Evolutionary conservation across 768 basidiomycete species (phyloP), one percentile per base, ranked within the genome.

Genomic region (Collybiopsis luxurians): DNA sequence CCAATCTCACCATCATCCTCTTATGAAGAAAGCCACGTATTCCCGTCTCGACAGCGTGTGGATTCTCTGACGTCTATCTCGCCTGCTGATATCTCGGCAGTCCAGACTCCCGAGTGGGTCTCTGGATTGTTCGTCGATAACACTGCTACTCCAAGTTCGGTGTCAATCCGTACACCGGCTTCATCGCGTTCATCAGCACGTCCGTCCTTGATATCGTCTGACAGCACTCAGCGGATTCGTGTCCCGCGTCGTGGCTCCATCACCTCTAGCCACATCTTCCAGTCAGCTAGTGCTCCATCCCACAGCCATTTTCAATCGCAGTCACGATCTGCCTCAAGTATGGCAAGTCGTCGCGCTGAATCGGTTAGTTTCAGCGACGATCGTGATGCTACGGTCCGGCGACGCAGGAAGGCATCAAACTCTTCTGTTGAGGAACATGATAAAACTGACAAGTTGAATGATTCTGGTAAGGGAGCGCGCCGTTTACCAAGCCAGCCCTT

Each of bases 271-370:
- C 79, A 81, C 36, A 71, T 85, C 53, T 89, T 91, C 73, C 82
- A 82, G 53, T 86, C 88, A 11, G 80, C 87, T 10, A 89, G 87
- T 60, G 89, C 89, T 0, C 89, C 89, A 19, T 76, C 85, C 51
- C 71, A 75, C 55, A 69, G 75, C 6, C 80, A 84, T 48, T 68
- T 75, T 2, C 77, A 81, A 51, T 70, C 74, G 26, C 72, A 84
- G 64, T 70, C 82, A 40, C 78, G 90, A 31, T 69, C 78, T 15
- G 34, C 54, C 10, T 55, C 54, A 27, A 46, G 44, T 90, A 87
- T 75, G 85, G 79, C 67, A 21, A 54, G 54, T 50, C 80, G 84
- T 47, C 80, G 85, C 27, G 83, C 86, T 54, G 88, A 86, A 64
- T 87, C 86, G 13, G 80, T 81, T 55, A 81, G 79, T 63, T 70